Evolutionary conservation across 1,139 yeast genomes (phyloP).

Genomic region (Magnusiomyces magnusii): DNA sequence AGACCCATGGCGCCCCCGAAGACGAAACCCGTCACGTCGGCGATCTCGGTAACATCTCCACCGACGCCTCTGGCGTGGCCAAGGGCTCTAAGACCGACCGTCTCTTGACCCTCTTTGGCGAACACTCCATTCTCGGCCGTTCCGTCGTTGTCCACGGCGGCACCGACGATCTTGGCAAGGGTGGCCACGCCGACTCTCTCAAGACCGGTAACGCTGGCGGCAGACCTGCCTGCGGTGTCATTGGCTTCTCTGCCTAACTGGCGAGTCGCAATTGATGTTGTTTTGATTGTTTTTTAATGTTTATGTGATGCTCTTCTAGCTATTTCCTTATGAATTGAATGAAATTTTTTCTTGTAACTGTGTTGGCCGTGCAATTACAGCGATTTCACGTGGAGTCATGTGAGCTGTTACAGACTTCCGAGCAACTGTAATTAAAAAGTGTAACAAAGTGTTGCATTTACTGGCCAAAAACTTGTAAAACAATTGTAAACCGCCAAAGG

Average conservation of each 20-base stretch:
- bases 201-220: slow-evolving; percentile 99
- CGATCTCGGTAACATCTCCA: slow-evolving; percentile 88
- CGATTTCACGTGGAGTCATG: too few relatives aligned
- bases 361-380: too few relatives aligned
- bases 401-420: too few relatives aligned
- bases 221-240: slow-evolving; percentile 99
- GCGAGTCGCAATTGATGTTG: not conserved
- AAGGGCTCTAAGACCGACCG: slow-evolving; percentile 78
- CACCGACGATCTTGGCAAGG: slow-evolving; percentile 92
- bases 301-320: too few relatives aligned
- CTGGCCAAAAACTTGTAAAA: too few relatives aligned
- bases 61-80: slow-evolving; percentile 83
- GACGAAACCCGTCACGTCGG: slow-evolving; percentile 92
- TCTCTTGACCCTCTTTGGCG: slow-evolving; percentile 74
- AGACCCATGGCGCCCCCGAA: slow-evolving; percentile 92
- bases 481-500: too few relatives aligned
- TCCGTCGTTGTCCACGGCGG: slow-evolving; percentile 95
- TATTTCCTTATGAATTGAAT: too few relatives aligned
- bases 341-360: too few relatives aligned
- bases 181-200: slow-evolving; percentile 88
- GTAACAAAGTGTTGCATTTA: too few relatives aligned
- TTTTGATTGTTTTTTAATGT: too few relatives aligned
- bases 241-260: slow-evolving; percentile 50
- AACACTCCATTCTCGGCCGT: slow-evolving; percentile 85
- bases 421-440: too few relatives aligned